phyloP scores from a whole-genome alignment of 257 asterid species.

The Leptodermis oblonga region DNA sequence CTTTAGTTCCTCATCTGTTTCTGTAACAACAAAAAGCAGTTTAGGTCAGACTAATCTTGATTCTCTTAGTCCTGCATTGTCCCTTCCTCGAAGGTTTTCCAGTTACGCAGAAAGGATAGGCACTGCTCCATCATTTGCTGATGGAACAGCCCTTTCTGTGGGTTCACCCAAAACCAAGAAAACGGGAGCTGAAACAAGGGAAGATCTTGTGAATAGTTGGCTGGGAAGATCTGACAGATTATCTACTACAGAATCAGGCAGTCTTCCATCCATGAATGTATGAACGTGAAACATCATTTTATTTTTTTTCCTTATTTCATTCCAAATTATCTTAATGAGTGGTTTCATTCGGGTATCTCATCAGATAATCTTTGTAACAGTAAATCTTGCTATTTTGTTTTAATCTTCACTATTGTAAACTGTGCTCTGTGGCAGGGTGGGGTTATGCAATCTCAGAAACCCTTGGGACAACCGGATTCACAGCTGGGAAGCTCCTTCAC shows the following conservation, averaged over 20 bases:
- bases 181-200: constrained; percentile 88
- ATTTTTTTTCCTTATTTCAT: constrained; percentile 13
- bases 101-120: constrained; percentile 96
- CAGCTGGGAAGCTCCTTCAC: constrained; percentile 80
- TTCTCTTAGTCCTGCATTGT: constrained; percentile 48
- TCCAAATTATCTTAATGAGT: neutral
- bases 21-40: constrained; percentile 40
- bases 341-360: constrained; percentile 1
- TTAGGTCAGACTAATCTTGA: constrained; percentile 50
- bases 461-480: constrained; percentile 39
- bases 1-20: constrained; percentile 36
- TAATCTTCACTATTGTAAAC: neutral
- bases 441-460: constrained; percentile 36
- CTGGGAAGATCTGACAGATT: constrained; percentile 61
- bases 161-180: constrained; percentile 86
- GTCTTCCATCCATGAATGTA: constrained; percentile 57
- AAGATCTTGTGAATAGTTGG: constrained; percentile 63
- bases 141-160: constrained; percentile 44
- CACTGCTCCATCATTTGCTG: constrained; percentile 57
- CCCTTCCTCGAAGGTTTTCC: constrained; percentile 65
- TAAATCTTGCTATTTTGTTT: constrained; percentile 2
- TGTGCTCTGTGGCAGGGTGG: constrained; percentile 55
- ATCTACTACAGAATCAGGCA: constrained; percentile 41
- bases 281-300: constrained; percentile 23
- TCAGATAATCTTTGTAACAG: neutral